Evolutionary conservation across 805 yeast genomes (phyloP).

Genomic region (Candida incommunis): DNA sequence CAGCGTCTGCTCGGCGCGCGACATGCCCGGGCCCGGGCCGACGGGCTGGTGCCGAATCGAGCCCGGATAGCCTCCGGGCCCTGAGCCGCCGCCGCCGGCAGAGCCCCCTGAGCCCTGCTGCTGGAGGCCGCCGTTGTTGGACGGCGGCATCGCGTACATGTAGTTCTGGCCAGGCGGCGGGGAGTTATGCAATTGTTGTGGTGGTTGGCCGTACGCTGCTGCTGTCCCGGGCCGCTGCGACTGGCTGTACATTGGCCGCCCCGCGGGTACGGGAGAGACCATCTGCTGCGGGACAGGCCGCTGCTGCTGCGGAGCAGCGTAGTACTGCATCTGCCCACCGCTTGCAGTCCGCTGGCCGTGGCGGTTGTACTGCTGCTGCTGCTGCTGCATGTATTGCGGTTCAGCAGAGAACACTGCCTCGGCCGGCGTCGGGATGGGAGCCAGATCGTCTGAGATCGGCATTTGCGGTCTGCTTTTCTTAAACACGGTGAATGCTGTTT

Average conservation of each 20-base stretch:
- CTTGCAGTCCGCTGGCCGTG: neutral
- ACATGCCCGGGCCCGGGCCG: neutral
- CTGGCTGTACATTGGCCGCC: neutral
- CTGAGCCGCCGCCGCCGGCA: neutral
- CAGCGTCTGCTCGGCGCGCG: constrained; percentile 27
- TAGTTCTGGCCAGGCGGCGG: neutral
- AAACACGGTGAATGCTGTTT: neutral
- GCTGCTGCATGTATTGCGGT: neutral
- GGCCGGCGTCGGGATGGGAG: neutral
- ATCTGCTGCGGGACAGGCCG: neutral
- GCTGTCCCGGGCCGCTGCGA: neutral
- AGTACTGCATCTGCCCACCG: neutral
- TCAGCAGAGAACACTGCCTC: neutral
- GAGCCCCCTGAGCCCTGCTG: no score
- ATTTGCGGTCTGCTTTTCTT: neutral
- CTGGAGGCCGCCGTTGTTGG: no score
- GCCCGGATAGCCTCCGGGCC: neutral
- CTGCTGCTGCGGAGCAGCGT: constrained; percentile 5
- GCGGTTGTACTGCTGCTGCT: neutral
- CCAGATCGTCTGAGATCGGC: neutral
- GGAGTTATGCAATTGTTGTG: neutral
- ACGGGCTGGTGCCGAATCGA: neutral
- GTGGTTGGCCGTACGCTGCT: neutral
- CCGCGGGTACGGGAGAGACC: neutral
- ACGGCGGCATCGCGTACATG: neutral